Base-by-base conservation (phyloP, 441 rosid species). In the Pelargonium exstipulatum region DNA sequence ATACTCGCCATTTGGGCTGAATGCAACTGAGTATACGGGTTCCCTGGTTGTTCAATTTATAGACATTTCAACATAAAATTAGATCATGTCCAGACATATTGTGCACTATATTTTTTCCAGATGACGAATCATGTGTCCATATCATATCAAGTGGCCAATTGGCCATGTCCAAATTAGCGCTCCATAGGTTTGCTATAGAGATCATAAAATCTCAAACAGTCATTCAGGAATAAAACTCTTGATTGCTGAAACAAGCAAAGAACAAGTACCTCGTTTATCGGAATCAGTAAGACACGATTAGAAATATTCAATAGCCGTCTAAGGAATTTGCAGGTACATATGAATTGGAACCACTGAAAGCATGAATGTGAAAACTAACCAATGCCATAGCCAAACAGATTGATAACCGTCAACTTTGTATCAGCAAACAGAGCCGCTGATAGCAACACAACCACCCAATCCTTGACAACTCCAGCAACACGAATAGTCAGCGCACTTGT, bases 1-100 rank as follows among this genome's bases (percentile, higher is more conserved):
- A 79, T 80, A 95, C 82, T 95, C 97, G 16, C 98, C 98, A 29
- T 89, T 92, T 17, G 99, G 99, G 79, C 99, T 92, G 82, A 95
- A 95, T 72, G 99, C 99, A 55, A 95, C 86, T 0, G 99, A 88
- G 79, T 90, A 95, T 55, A 95, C 98, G n/a, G 96, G 96, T 62
- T 88, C 98, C 91, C 98, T 95, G 80, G 68, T 18, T 12, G 64
- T 61, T 57, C 24, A 64, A 71, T 74, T 32, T 40, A 26, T 68
- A 8, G 45, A 26, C 26, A 73, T 35, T 2, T 12, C 22, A 29
- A 62, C 51, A 10, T 26, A 26, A 26, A 26, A 26, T 3, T 26
- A 26, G 32, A 2, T 3, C 32, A 26, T 26, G 32, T 26, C 32
- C 3, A 26, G 32, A 26, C 32, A 26, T 26, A 26, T 26, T 26